Conservation (phyloP, 1,284 basidiomycete species). For the Cryptococcus sp. region DNA sequence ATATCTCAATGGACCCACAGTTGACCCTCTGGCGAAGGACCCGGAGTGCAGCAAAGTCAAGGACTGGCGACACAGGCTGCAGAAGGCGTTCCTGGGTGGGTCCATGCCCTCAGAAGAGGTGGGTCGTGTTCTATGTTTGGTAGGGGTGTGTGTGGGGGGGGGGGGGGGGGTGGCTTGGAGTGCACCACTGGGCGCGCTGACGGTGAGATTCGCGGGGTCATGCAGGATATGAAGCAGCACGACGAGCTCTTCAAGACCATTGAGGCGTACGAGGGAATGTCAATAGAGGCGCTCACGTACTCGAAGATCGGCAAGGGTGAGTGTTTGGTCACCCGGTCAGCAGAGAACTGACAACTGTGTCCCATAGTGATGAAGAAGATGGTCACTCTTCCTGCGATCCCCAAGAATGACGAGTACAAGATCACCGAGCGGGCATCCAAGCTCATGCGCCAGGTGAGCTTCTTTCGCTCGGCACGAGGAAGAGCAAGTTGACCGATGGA, state of each 20-base stretch:
- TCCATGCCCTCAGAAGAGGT: slow-evolving; percentile 40
- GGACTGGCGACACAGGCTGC: slow-evolving; percentile 85
- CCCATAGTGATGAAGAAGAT: slow-evolving; percentile 85
- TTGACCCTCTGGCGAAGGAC: slow-evolving; percentile 56
- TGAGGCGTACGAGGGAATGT: slow-evolving; percentile 78
- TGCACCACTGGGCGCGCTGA: neutral
- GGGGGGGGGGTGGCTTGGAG: too few species aligned
- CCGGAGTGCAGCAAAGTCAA: slow-evolving; percentile 72
- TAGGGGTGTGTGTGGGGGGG: neutral
- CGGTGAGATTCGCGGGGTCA: neutral
- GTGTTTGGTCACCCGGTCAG: slow-evolving; percentile 1
- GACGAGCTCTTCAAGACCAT: slow-evolving; percentile 77
- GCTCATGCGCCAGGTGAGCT: slow-evolving; percentile 50
- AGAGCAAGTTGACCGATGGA: neutral
- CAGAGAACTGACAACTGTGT: neutral
- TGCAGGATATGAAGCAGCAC: slow-evolving; percentile 71
- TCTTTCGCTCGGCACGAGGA: neutral
- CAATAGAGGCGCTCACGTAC: slow-evolving; percentile 79
- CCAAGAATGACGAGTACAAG: slow-evolving; percentile 77
- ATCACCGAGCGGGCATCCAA: slow-evolving; percentile 68
- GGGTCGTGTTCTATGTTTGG: slow-evolving; percentile 21
- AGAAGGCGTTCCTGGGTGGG: slow-evolving; percentile 78
- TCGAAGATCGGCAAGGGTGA: slow-evolving; percentile 88
- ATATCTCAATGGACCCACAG: slow-evolving; percentile 4
- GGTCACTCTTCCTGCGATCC: slow-evolving; percentile 65